A percentile compares a stretch with the other conserved stretches of the same genome.
These are phyloP conservation scores for Micractinium conductrix DNA, from an alignment of 139 green algal genomes.

Conservation along the genomic window DNA sequence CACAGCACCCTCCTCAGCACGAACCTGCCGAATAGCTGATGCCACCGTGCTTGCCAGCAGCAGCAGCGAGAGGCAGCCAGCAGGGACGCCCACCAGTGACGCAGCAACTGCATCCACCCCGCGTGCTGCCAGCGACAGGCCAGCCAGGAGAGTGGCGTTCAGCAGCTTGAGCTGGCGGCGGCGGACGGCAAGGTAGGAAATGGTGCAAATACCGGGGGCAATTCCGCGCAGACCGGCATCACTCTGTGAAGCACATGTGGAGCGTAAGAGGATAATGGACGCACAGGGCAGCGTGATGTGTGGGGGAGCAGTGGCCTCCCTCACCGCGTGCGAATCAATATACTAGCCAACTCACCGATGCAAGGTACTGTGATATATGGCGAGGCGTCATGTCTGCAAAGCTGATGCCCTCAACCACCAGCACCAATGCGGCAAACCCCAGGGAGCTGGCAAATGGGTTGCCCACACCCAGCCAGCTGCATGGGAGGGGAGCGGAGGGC, in stretches of 20 bases:
- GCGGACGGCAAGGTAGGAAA: neutral
- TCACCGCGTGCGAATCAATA: neutral
- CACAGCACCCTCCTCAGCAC: neutral
- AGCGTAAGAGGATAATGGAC: neutral
- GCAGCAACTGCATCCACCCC: conserved; percentile 22
- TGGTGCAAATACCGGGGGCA: conserved; percentile 32
- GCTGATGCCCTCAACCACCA: conserved; percentile 30
- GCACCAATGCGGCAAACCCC: conserved; percentile 38
- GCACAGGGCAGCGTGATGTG: neutral
- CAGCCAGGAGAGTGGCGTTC: conserved; percentile 32
- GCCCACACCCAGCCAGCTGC: neutral
- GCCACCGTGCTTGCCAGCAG: conserved; percentile 37
- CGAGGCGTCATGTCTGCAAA: conserved; percentile 37
- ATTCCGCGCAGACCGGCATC: conserved; percentile 29
- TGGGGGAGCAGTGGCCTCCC: neutral
- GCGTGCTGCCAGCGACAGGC: conserved; percentile 28
- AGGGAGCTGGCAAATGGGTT: conserved; percentile 10
- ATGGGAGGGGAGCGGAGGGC: neutral
- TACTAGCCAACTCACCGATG: neutral
- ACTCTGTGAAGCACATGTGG: neutral
- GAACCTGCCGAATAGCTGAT: conserved; percentile 20
- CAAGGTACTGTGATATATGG: conserved; percentile 36
- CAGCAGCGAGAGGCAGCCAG: conserved; percentile 41
- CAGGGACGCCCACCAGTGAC: conserved; percentile 20
- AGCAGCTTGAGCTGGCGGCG: conserved; percentile 35